Conservation (phyloP, 768 basidiomycete genomes). For the Termitomyces sp. region DNA sequence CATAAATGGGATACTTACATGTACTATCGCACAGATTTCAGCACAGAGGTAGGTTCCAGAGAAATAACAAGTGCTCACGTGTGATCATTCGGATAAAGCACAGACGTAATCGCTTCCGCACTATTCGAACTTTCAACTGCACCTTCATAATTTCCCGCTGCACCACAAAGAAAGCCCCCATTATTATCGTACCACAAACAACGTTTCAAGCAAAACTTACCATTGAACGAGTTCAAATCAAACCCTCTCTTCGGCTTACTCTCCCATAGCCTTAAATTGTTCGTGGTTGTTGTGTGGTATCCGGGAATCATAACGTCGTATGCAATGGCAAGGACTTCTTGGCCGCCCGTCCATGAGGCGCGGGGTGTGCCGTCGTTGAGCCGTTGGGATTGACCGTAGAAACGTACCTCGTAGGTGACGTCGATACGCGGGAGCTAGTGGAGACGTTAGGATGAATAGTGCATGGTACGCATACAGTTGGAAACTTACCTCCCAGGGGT, state of each 20-base stretch:
- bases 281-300: constrained; percentile 76
- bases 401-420: constrained; percentile 79
- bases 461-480: not conserved
- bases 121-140: constrained; percentile 86
- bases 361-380: constrained; percentile 52
- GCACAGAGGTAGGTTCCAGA: not conserved
- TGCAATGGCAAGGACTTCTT: constrained; percentile 89
- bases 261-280: constrained; percentile 86
- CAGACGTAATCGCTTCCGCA: constrained; percentile 90
- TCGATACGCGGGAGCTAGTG: constrained; percentile 67
- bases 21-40: constrained; percentile 20
- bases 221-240: constrained; percentile 93
- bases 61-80: constrained; percentile 36
- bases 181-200: not conserved
- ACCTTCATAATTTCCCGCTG: constrained; percentile 89
- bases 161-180: not conserved
- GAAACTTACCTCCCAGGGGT: constrained; percentile 69
- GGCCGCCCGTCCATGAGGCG: constrained; percentile 80
- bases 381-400: constrained; percentile 81
- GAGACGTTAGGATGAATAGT: not conserved
- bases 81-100: constrained; percentile 95
- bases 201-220: constrained; percentile 24
- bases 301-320: constrained; percentile 96
- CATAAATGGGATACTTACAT: constrained; percentile 28
- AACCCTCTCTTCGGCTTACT: constrained; percentile 86